Conservation (phyloP, 129 eudicot genomes). For the Flaveria trinervia region DNA sequence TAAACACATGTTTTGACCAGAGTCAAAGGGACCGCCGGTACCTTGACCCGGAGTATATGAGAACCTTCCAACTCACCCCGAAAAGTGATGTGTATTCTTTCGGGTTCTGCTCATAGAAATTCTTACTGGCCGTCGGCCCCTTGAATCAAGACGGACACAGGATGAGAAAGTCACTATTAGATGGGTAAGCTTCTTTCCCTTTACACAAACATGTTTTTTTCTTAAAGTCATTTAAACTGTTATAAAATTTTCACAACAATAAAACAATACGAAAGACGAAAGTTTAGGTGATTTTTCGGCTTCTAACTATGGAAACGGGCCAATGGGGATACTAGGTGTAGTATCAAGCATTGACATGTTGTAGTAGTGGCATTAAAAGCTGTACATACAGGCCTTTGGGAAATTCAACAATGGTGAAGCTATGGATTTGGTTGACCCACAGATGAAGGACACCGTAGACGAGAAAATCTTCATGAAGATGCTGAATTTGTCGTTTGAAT, state of each 20-base stretch:
- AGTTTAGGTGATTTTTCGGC: too few species aligned
- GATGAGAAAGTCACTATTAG: slow-evolving; percentile 74
- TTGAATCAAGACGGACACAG: slow-evolving; percentile 59
- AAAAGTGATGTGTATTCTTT: slow-evolving; percentile 94
- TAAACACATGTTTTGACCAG: slow-evolving; percentile 69
- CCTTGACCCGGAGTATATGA: slow-evolving; percentile 98
- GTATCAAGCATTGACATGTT: background rate
- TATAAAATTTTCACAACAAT: background rate
- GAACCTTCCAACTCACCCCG: slow-evolving; percentile 79
- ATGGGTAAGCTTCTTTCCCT: slow-evolving; percentile 68
- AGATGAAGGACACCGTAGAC: slow-evolving; percentile 56
- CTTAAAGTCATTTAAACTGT: too few species aligned
- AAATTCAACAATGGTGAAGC: slow-evolving; percentile 66
- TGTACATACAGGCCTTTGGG: slow-evolving; percentile 54
- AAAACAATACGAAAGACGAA: too few species aligned
- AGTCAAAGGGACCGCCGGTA: slow-evolving; percentile 94
- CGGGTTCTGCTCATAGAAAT: slow-evolving; percentile 81
- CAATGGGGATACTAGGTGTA: too few species aligned
- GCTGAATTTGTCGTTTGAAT: slow-evolving; percentile 71
- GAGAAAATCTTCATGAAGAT: slow-evolving; percentile 54
- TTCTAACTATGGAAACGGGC: too few species aligned
- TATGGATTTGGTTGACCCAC: slow-evolving; percentile 70
- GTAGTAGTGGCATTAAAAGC: slow-evolving; percentile 10
- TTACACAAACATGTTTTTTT: background rate
- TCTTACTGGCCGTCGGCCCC: slow-evolving; percentile 92